phyloP scores from a whole-genome alignment of 2,329 filamentous ascomycete genomes.

The Fusarium fracticaudum region DNA sequence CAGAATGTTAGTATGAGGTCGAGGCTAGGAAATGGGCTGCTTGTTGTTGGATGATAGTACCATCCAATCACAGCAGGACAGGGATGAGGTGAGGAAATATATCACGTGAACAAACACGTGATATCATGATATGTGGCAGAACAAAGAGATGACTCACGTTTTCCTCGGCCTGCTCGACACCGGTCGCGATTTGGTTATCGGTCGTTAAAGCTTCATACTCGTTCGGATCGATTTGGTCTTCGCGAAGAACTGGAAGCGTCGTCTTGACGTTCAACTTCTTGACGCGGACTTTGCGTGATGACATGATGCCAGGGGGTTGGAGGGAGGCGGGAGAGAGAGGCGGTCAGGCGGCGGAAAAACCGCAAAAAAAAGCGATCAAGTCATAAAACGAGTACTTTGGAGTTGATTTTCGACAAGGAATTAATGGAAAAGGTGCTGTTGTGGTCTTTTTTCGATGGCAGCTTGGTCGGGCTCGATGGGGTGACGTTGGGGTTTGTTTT shows the following conservation, averaged over 20 bases:
- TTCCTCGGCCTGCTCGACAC: constrained; percentile 97
- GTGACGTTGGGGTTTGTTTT: constrained; percentile 66
- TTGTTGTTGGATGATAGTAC: constrained; percentile 21
- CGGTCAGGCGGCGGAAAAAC: constrained; percentile 63
- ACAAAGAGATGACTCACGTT: constrained; percentile 74
- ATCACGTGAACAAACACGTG: constrained; percentile 63
- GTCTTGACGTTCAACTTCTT: constrained; percentile 95
- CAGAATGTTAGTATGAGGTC: constrained; percentile 43
- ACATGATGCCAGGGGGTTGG: constrained; percentile 61
- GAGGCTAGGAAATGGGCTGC: background rate
- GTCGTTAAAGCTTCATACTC: constrained; percentile 88
- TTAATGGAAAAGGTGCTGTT: constrained; percentile 63
- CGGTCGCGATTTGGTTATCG: constrained; percentile 88
- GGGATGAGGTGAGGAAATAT: constrained; percentile 12
- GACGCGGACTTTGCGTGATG: constrained; percentile 77
- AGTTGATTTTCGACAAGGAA: constrained; percentile 58
- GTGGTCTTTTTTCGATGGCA: constrained; percentile 64
- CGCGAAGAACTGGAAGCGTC: constrained; percentile 84
- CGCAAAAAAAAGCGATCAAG: constrained; percentile 71
- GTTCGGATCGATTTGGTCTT: constrained; percentile 87
- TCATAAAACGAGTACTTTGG: constrained; percentile 68
- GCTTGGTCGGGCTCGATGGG: constrained; percentile 59
- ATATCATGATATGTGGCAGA: constrained; percentile 49
- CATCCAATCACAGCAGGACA: constrained; percentile 6
- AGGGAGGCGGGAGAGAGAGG: constrained; percentile 50